phyloP scores from a whole-genome alignment of 106 monocot genomes.

The Phalaenopsis aphrodite region DNA sequence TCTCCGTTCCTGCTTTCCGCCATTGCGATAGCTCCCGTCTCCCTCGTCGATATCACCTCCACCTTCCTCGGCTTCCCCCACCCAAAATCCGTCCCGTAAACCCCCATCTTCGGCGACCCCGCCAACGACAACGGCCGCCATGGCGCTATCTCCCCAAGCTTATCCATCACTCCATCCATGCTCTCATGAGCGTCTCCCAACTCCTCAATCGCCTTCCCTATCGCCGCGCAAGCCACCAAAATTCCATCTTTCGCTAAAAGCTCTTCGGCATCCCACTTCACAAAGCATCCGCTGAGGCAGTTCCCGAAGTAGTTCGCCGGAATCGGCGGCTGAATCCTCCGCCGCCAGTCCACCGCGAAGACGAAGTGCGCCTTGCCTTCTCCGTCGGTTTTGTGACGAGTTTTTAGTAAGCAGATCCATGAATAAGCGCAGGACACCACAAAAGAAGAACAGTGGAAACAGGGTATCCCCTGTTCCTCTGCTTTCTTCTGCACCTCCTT shows the following conservation, averaged over 20 bases:
- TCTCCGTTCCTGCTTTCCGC: slow-evolving; percentile 3
- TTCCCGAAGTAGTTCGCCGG: slow-evolving; percentile 27
- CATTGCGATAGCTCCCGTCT: neutral
- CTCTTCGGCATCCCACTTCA: slow-evolving; percentile 6
- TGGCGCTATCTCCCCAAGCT: neutral
- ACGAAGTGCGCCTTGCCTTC: neutral
- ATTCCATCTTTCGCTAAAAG: slow-evolving; percentile 10
- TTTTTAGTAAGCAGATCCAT: slow-evolving; percentile 20
- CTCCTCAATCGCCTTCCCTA: slow-evolving; percentile 14
- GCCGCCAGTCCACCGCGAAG: slow-evolving; percentile 25
- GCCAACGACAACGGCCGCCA: slow-evolving; percentile 18
- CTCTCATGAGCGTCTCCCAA: slow-evolving; percentile 4
- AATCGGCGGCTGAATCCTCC: slow-evolving; percentile 9
- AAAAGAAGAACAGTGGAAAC: slow-evolving; percentile 25
- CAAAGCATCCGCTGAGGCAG: slow-evolving; percentile 12
- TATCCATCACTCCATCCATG: neutral
- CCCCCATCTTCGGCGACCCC: slow-evolving; percentile 44
- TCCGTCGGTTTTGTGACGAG: neutral
- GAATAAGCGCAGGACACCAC: slow-evolving; percentile 9
- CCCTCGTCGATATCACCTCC: slow-evolving; percentile 29
- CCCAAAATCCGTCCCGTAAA: slow-evolving; percentile 54
- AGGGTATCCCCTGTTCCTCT: neutral
- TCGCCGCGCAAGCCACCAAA: slow-evolving; percentile 7
- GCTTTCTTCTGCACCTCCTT: neutral
- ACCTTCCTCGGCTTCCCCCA: slow-evolving; percentile 52